phyloP scores from a whole-genome alignment of 202 grass and related monocot species.

The Digitaria exilis region DNA sequence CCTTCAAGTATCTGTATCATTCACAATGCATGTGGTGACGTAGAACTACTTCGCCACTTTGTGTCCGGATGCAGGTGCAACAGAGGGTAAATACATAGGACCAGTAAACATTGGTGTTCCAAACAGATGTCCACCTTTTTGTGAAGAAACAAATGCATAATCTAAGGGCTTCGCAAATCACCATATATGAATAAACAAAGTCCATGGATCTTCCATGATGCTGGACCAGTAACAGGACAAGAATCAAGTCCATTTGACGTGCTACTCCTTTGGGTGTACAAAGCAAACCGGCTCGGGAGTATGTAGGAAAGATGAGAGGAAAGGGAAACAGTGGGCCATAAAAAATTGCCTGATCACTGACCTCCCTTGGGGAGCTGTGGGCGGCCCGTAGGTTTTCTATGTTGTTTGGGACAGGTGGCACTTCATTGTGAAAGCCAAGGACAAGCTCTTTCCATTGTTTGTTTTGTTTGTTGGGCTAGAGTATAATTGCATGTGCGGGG shows the following conservation, averaged over 20 bases:
- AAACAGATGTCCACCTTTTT: not conserved
- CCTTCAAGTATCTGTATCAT: no score
- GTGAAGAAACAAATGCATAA: not conserved
- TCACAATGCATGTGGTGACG: not conserved
- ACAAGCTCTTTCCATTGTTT: conserved; percentile 19
- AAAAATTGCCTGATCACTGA: conserved; percentile 28
- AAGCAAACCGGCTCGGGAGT: not conserved
- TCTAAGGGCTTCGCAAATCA: not conserved
- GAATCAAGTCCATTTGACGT: not conserved
- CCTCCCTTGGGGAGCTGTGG: conserved; percentile 35
- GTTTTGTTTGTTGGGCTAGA: not conserved
- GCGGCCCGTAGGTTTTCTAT: conserved; percentile 32
- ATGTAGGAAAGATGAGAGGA: not conserved
- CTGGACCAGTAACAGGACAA: not conserved
- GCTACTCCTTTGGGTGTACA: conserved; percentile 14
- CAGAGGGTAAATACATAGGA: not conserved
- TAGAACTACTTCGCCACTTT: not conserved
- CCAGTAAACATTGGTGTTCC: not conserved
- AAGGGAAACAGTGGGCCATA: conserved; percentile 7
- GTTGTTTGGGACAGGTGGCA: conserved; percentile 36
- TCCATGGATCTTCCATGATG: not conserved
- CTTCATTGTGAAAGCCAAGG: conserved; percentile 35
- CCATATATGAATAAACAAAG: not conserved
- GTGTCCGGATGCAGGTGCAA: not conserved
- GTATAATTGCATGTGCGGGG: conserved; percentile 46